Conservation (phyloP, 352 stramenopile species). For the Globisporangium parvum region DNA sequence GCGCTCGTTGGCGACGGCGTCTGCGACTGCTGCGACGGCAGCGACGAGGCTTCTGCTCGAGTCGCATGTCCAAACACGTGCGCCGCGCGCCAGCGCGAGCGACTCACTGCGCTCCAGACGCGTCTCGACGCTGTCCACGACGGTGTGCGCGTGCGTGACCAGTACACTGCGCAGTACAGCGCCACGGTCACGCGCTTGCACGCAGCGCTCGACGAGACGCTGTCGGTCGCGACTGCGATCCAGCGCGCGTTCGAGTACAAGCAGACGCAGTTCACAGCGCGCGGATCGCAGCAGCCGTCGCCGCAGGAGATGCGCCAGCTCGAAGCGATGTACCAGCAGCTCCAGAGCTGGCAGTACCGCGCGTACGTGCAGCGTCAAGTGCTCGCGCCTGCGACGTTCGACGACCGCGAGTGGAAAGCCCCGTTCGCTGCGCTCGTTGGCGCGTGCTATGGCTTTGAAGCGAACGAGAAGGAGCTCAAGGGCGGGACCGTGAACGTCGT, state of each 20-base stretch:
- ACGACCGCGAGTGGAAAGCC: constrained; percentile 26
- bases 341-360: constrained; percentile 39
- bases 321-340: constrained; percentile 40
- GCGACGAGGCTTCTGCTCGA: constrained; percentile 67
- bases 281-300: constrained; percentile 10
- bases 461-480: constrained; percentile 71
- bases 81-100: constrained; percentile 11
- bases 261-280: constrained; percentile 19
- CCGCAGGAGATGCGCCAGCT: constrained; percentile 28
- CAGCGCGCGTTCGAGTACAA: constrained; percentile 24
- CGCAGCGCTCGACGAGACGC: constrained; percentile 20
- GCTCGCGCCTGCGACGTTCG: constrained; percentile 38
- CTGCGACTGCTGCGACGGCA: constrained; percentile 97
- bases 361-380: constrained; percentile 50
- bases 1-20: constrained; percentile 89
- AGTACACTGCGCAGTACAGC: constrained; percentile 20
- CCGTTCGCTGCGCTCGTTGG: constrained; percentile 55
- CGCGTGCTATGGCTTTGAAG: constrained; percentile 54
- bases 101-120: constrained; percentile 16
- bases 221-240: constrained; percentile 11
- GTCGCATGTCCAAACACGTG: constrained; percentile 39
- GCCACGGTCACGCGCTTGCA: constrained; percentile 22
- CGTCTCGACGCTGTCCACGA: constrained; percentile 19
- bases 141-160: constrained; percentile 16
- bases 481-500: constrained; percentile 73